Conservation (phyloP, 805 yeast genomes). For the Ogataea degrootiae region DNA sequence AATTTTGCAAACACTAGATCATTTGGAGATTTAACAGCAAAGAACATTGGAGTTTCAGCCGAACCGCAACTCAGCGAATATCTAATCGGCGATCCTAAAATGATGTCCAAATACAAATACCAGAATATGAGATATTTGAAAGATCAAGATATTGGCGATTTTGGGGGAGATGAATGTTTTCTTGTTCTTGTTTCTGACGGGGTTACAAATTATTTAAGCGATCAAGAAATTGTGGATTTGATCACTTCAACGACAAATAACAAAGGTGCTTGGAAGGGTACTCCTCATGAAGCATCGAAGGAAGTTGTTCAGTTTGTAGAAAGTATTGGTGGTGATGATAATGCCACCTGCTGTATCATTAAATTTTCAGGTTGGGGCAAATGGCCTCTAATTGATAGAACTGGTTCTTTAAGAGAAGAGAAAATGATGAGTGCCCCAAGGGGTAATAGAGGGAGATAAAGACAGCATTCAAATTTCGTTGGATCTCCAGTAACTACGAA, state of each 20-base stretch:
- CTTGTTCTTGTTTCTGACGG: conserved; percentile 85
- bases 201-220: conserved; percentile 70
- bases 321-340: conserved; percentile 88
- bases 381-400: conserved; percentile 82
- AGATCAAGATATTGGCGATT: conserved; percentile 24
- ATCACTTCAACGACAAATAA: conserved; percentile 63
- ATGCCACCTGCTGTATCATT: conserved; percentile 86
- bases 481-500: background rate
- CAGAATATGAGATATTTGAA: conserved; percentile 17
- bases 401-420: conserved; percentile 77
- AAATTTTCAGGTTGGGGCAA: conserved; percentile 88
- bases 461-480: too few relatives aligned
- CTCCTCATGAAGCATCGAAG: conserved; percentile 81
- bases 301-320: conserved; percentile 82
- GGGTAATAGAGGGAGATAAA: conserved; percentile 9
- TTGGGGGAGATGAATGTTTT: conserved; percentile 87
- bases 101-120: conserved; percentile 31
- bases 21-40: conserved; percentile 83
- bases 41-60: conserved; percentile 79
- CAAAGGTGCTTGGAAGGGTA: conserved; percentile 63
- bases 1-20: conserved; percentile 88
- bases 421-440: conserved; percentile 33
- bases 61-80: conserved; percentile 83
- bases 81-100: conserved; percentile 56
- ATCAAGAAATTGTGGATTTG: conserved; percentile 89